Percentiles rank a stretch among this genome's conserved stretches.
These are phyloP conservation scores for Sporothrix luriei DNA, from an alignment of 2,329 filamentous ascomycete genomes.

Conservation along the genomic window DNA sequence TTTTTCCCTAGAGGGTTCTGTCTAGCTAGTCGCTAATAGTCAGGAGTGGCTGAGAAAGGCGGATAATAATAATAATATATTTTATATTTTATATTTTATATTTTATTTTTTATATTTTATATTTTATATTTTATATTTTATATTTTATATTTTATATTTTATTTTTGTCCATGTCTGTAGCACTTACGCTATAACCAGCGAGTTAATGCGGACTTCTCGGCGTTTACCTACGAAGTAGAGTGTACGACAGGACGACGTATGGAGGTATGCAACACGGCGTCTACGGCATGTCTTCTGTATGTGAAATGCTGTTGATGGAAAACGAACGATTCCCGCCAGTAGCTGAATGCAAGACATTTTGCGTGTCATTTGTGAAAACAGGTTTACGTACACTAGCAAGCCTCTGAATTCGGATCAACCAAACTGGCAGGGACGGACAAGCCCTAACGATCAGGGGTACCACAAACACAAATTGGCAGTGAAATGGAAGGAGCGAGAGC, in stretches of 20 bases:
- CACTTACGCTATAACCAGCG: neutral
- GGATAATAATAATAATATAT: no score
- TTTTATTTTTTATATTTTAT: no score
- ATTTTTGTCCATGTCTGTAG: neutral
- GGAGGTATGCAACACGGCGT: neutral
- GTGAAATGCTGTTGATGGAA: neutral
- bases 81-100: neutral
- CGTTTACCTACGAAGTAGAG: no score
- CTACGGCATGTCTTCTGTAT: neutral
- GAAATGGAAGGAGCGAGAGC: slow-evolving; percentile 5
- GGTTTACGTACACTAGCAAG: neutral
- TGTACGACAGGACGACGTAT: no score
- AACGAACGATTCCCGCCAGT: neutral
- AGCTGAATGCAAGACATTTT: neutral
- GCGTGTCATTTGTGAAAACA: no score
- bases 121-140: no score
- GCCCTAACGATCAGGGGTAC: slow-evolving; percentile 2
- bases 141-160: neutral
- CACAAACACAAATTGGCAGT: neutral
- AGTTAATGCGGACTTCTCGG: neutral
- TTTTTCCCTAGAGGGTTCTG: no score
- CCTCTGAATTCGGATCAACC: neutral
- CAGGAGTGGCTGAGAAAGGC: no score
- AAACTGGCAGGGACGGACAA: slow-evolving; percentile 22
- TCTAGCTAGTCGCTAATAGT: no score